phyloP scores from a whole-genome alignment of 164 flowering plant genomes.

The Vitis amurensis region DNA sequence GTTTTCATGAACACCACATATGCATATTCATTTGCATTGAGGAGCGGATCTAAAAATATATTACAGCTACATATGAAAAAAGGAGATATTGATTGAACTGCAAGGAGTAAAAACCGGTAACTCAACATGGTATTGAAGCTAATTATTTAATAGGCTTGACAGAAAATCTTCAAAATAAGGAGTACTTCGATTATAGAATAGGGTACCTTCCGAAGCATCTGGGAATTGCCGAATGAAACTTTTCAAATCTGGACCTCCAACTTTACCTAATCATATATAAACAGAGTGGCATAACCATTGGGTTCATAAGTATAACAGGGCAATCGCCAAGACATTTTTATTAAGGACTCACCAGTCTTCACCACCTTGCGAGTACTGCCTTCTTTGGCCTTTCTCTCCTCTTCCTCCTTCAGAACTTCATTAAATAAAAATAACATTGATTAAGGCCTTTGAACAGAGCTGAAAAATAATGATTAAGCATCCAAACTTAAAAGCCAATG shows the following conservation, averaged over 20 bases:
- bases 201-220: slow-evolving; percentile 60
- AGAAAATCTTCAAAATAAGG: not conserved
- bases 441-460: not conserved
- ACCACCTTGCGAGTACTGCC: slow-evolving; percentile 29
- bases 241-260: slow-evolving; percentile 75
- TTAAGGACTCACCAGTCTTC: slow-evolving; percentile 47
- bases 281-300: not conserved
- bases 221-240: slow-evolving; percentile 85
- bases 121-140: not conserved
- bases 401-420: slow-evolving; percentile 80
- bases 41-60: no score
- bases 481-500: no score
- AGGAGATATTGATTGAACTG: no score
- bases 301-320: not conserved
- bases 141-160: not conserved
- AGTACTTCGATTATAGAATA: not conserved
- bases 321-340: not conserved
- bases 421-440: slow-evolving; percentile 13
- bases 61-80: no score
- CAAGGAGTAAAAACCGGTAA: no score
- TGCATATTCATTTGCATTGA: no score
- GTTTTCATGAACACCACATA: no score
- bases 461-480: no score
- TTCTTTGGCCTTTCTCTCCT: slow-evolving; percentile 63
- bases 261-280: slow-evolving; percentile 48